Percentiles rank a stretch among this genome's conserved stretches.
phyloP scores from a whole-genome alignment of 495 filamentous ascomycete species.

The Filosporella fistucella region DNA sequence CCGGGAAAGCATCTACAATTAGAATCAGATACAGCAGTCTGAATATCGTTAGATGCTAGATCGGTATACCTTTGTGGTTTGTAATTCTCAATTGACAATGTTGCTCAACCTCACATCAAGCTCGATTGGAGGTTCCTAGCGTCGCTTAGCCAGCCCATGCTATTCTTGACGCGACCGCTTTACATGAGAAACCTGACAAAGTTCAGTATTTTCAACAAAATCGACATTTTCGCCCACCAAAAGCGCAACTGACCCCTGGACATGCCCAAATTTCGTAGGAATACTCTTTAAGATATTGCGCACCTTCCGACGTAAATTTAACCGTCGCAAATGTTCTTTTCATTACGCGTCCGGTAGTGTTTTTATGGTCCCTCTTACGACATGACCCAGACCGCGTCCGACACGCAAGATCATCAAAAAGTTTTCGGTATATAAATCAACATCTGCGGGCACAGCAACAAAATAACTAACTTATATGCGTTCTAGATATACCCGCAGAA shows the following conservation, averaged over 20 bases:
- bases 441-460: background rate
- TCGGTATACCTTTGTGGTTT: constrained; percentile 1
- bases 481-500: constrained; percentile 9
- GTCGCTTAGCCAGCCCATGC: background rate
- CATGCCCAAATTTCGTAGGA: constrained; percentile 59
- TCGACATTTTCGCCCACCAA: constrained; percentile 31
- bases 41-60: background rate
- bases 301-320: constrained; percentile 64
- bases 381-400: constrained; percentile 26
- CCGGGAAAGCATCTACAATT: constrained; percentile 60
- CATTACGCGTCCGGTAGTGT: constrained; percentile 60
- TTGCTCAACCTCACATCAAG: constrained; percentile 1
- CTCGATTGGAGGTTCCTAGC: background rate
- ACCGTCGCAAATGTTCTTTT: constrained; percentile 54
- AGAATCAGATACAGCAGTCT: background rate
- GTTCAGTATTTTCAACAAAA: constrained; percentile 2
- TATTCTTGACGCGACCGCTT: constrained; percentile 4
- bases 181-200: background rate
- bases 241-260: constrained; percentile 37
- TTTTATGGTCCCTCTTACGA: constrained; percentile 12
- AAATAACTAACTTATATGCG: constrained; percentile 2
- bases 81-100: background rate
- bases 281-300: constrained; percentile 43
- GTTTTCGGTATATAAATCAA: constrained; percentile 9
- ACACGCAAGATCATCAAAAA: constrained; percentile 21